Evolutionary conservation across 192 early-diverging fungal species (phyloP), one percentile per base, ranked within the genome.

Genomic region (Podila epigama): DNA sequence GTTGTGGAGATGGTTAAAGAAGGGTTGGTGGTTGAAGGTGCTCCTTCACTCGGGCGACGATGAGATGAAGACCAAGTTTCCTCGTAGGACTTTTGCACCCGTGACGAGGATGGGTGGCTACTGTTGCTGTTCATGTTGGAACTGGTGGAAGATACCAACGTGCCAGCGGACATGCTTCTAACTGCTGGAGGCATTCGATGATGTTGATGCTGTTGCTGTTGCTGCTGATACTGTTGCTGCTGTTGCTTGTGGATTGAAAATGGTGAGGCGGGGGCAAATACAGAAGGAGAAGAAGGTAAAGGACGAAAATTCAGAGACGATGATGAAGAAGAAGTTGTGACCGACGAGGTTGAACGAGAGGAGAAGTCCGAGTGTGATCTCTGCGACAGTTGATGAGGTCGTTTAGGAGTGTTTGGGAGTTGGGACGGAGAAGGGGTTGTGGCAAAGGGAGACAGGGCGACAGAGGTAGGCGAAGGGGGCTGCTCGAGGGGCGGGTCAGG

Each of bases 401-500:
- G 60, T 7, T 51, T 61, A 31, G 42, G 42, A 15, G 42, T 20
- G 60, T 35, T 62, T 62, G 44, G 63, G 22, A 64, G 15, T 28
- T 64, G 63, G 11, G 55, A 65, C 4, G 62, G 62, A 4, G 70
- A 64, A 22, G 32, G 32, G n/a, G 70, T 61, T 13, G 44, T 48
- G 44, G 44, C 44, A 2, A 22, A 48, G 25, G 44, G 44, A 48
- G 44, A 18, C 1, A 48, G 44, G 8, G 44, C 44, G 15, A 22
- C 44, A 39, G 8, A 54, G 27, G 13, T 59, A 39, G 29, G 48
- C 1, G 36, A 51, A 7, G 63, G 65, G 27, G 51, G 57, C 51
- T 59, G 31, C 33, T 41, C 54, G 39, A 42, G 35, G 22, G 70
- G 63, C 18, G 41, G 51, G 53, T 73, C 71, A 20, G 71, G 71